Base-by-base conservation (phyloP, 2,329 filamentous ascomycete genomes). In the Arthrobotrys conoides region DNA sequence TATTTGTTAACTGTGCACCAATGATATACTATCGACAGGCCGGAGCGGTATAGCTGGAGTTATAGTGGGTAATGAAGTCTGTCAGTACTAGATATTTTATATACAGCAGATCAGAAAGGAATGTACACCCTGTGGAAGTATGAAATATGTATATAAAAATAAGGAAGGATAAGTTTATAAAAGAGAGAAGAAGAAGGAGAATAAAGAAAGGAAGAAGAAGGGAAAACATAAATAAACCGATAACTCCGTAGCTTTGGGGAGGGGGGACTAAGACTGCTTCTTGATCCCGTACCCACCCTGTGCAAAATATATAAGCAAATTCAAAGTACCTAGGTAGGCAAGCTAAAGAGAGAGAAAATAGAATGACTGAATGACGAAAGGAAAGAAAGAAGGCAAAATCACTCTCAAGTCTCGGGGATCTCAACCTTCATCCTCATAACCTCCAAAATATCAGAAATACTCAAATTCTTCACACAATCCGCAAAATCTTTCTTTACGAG, bases 391-490 rank as follows among this genome's bases (percentile, higher is more conserved):
- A 61, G 22, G 27, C 44, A 8, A n/a, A 20, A 55, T 10, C 0
- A 10, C 3, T 18, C 18, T 67, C 36, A 71, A 10, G 68, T 70
- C 36, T 78, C 75, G 18, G 75, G 68, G 57, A 78, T 78, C 57
- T 77, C 78, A 44, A 77, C 78, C 59, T 78, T 80, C 72, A 78
- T 77, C 48, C 66, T 69, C 72, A 80, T 72, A 14, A 76, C 73
- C 55, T 80, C 78, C 51, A 76, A 65, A 44, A 80, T 80, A 72
- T 80, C 78, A 48, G 70, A 65, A 30, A 80, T 67, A 30, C 72
- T 77, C 73, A 80, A 67, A 51, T 49, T 67, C 38, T 59, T 68
- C 14, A 80, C 68, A n/a, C 78, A 80, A 30, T 80, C 72, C 18
- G 61, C 69, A 67, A 80, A 72, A 53, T 76, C 78, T 57, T 72